Percentiles rank a stretch among this genome's conserved stretches.
Conservation (phyloP, 768 basidiomycete genomes). For the Lenzites betulinus region DNA sequence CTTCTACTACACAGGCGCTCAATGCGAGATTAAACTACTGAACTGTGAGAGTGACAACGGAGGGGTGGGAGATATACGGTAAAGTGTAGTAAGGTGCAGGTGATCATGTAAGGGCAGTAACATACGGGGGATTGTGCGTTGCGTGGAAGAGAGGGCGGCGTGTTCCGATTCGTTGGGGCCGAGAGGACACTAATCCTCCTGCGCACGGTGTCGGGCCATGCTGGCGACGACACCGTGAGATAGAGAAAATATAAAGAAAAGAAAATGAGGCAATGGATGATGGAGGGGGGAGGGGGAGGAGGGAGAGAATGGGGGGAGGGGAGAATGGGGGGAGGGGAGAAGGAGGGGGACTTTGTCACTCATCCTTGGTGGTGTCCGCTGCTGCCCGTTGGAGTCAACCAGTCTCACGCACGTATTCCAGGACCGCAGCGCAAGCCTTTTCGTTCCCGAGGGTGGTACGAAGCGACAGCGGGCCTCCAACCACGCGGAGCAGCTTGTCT, state of each 20-base stretch:
- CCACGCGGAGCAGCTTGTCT: background rate
- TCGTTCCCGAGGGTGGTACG: background rate
- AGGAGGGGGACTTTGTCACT: background rate
- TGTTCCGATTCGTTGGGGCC: no score
- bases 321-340: no score
- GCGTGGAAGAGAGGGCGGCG: no score
- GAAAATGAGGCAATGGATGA: no score
- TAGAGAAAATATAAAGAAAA: background rate
- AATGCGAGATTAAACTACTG: no score
- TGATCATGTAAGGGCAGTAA: no score
- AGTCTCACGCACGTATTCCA: conserved; percentile 15
- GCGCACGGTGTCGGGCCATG: background rate
- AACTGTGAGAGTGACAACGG: background rate
- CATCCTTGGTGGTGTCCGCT: background rate
- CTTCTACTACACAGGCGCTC: background rate
- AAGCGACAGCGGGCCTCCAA: background rate
- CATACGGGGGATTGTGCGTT: no score
- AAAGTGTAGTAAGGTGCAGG: no score
- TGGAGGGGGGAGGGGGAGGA: background rate
- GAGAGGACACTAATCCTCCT: background rate
- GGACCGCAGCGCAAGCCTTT: background rate
- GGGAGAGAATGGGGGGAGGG: background rate
- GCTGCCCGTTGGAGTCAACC: conserved; percentile 5
- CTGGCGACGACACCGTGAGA: background rate
- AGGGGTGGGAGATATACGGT: background rate